phyloP scores from a whole-genome alignment of 1,284 basidiomycete genomes.

The Bondarzewia mesenterica region DNA sequence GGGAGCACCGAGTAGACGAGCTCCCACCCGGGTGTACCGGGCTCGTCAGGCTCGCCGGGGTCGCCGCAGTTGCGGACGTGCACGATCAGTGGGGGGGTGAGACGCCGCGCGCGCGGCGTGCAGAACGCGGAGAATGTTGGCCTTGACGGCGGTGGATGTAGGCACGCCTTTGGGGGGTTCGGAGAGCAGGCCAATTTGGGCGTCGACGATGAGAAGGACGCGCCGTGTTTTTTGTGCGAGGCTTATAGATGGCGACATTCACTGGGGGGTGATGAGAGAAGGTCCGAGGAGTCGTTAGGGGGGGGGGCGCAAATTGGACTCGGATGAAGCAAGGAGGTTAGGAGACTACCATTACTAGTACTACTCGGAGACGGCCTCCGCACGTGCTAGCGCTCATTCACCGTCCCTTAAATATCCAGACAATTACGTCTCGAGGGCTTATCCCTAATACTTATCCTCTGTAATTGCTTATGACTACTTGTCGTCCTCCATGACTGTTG shows the following conservation, averaged over 20 bases:
- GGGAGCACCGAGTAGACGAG: constrained; percentile 36
- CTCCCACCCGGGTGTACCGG: constrained; percentile 43
- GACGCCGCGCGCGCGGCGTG: constrained; percentile 36
- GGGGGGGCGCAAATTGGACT: too few relatives aligned
- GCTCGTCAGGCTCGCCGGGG: constrained; percentile 50
- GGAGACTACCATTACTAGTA: too few relatives aligned
- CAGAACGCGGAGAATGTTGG: constrained; percentile 45
- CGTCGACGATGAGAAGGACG: constrained; percentile 54
- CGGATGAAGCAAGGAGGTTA: too few relatives aligned
- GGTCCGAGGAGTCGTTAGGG: background rate
- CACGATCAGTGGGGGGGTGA: constrained; percentile 48
- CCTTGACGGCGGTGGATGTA: constrained; percentile 29
- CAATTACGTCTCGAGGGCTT: too few relatives aligned
- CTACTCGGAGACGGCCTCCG: too few relatives aligned
- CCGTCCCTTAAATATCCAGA: too few relatives aligned
- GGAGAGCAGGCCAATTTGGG: constrained; percentile 43
- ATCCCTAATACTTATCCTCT: too few relatives aligned
- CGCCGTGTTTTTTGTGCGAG: constrained; percentile 16
- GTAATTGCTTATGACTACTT: too few relatives aligned
- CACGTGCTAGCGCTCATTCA: too few relatives aligned
- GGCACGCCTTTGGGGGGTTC: constrained; percentile 45
- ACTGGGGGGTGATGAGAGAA: background rate
- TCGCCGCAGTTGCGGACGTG: constrained; percentile 60
- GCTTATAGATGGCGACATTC: background rate
- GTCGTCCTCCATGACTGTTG: too few relatives aligned